Percentiles rank a stretch among this genome's conserved stretches.
phyloP scores from a whole-genome alignment of 2,329 filamentous ascomycete species.

The Colletotrichum lupini region DNA sequence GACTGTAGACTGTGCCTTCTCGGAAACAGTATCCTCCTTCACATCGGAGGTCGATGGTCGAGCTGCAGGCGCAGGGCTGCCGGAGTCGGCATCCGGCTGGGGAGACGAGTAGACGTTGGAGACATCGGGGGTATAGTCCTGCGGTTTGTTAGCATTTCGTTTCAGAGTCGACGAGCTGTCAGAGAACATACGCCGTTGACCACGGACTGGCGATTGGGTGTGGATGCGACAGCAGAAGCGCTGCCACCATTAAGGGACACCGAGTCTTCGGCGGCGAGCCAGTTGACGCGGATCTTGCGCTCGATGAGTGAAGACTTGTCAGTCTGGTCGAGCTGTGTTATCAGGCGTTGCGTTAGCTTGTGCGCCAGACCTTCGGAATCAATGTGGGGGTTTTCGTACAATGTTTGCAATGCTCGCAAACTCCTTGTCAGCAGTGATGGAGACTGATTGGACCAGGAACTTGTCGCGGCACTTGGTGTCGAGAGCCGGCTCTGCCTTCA shows the following conservation, averaged over 20 bases:
- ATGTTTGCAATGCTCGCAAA: constrained; percentile 75
- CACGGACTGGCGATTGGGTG: constrained; percentile 53
- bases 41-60: constrained; percentile 46
- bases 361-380: constrained; percentile 4
- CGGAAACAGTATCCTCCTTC: constrained; percentile 44
- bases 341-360: constrained; percentile 23
- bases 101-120: constrained; percentile 60
- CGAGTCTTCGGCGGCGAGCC: constrained; percentile 74
- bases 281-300: constrained; percentile 94
- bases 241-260: constrained; percentile 35
- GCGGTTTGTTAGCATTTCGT: constrained; percentile 38
- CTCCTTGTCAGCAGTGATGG: constrained; percentile 85
- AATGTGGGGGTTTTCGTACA: constrained; percentile 37
- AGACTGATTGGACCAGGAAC: constrained; percentile 94
- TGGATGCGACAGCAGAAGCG: constrained; percentile 41
- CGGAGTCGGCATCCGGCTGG: constrained; percentile 43
- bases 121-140: constrained; percentile 56
- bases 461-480: constrained; percentile 97
- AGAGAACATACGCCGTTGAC: constrained; percentile 45
- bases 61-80: constrained; percentile 42
- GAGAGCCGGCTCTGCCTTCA: constrained; percentile 91
- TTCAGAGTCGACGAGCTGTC: background rate
- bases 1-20: constrained; percentile 45
- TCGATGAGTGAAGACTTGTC: constrained; percentile 86
- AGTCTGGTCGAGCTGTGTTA: constrained; percentile 77